Conservation (phyloP, 768 basidiomycete genomes). For the Hericium erinaceus region DNA sequence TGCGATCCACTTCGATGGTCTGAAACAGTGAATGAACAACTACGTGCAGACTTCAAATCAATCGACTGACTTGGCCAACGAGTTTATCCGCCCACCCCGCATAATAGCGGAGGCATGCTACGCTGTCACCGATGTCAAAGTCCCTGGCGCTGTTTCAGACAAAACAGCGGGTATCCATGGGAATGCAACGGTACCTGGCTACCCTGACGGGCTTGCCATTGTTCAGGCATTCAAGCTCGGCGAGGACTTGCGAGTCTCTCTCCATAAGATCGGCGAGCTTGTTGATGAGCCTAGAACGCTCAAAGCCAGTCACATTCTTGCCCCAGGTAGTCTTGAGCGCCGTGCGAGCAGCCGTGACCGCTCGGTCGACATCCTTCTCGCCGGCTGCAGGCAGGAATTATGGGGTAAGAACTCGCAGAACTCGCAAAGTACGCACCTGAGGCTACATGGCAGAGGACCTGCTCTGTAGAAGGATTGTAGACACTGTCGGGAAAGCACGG, state of each 20-base stretch:
- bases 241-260: slow-evolving; percentile 70
- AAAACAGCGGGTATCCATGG: slow-evolving; percentile 12
- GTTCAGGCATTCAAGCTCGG: slow-evolving; percentile 79
- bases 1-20: slow-evolving; percentile 76
- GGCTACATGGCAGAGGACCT: slow-evolving; percentile 57
- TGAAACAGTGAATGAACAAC: slow-evolving; percentile 19
- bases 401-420: background rate
- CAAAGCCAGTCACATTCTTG: slow-evolving; percentile 74
- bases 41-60: background rate
- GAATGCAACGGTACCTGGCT: slow-evolving; percentile 32
- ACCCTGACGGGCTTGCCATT: slow-evolving; percentile 83
- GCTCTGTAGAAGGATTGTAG: slow-evolving; percentile 71
- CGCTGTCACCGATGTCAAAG: slow-evolving; percentile 69
- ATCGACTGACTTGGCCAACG: slow-evolving; percentile 57
- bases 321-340: slow-evolving; percentile 88
- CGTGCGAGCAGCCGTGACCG: slow-evolving; percentile 72
- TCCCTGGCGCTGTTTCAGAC: slow-evolving; percentile 37
- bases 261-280: slow-evolving; percentile 89
- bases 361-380: slow-evolving; percentile 69
- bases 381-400: slow-evolving; percentile 37
- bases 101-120: slow-evolving; percentile 81
- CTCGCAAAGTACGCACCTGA: slow-evolving; percentile 25
- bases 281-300: slow-evolving; percentile 73
- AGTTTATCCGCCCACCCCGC: slow-evolving; percentile 97
- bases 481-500: slow-evolving; percentile 7